Percentiles rank a stretch among this genome's conserved stretches.
phyloP scores from a whole-genome alignment of 1,284 basidiomycete genomes.

The Quambalaria eucalypti region DNA sequence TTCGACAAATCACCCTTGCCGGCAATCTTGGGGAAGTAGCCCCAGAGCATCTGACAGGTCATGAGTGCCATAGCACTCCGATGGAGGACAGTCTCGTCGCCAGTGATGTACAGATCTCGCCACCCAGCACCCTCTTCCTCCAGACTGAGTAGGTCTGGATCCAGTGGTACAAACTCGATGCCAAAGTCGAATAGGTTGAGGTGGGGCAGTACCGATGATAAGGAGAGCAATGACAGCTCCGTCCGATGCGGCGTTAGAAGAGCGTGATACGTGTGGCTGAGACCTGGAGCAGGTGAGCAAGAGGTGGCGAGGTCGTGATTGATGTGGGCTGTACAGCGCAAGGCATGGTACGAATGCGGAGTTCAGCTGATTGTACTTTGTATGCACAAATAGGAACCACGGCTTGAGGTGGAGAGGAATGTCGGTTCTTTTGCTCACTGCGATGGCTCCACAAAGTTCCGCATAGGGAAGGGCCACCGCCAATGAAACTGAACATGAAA shows the following conservation, averaged over 20 bases:
- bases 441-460: no score
- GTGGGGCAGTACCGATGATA: slow-evolving; percentile 54
- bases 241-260: slow-evolving; percentile 80
- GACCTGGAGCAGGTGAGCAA: not conserved
- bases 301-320: slow-evolving; percentile 35
- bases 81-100: slow-evolving; percentile 83
- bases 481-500: no score
- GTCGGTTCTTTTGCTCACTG: no score
- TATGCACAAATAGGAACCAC: not conserved
- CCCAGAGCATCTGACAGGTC: slow-evolving; percentile 75
- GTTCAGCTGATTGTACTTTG: no score
- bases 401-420: no score
- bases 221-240: slow-evolving; percentile 55
- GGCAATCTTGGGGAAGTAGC: slow-evolving; percentile 79
- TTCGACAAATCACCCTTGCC: slow-evolving; percentile 77
- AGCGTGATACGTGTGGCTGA: slow-evolving; percentile 75
- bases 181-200: slow-evolving; percentile 73
- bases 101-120: slow-evolving; percentile 57
- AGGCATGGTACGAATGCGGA: no score
- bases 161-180: slow-evolving; percentile 83
- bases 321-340: slow-evolving; percentile 73
- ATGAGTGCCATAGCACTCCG: slow-evolving; percentile 78
- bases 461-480: no score
- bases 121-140: slow-evolving; percentile 29
- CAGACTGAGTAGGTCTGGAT: slow-evolving; percentile 57